Percentiles rank a stretch among this genome's conserved stretches.
Evolutionary conservation across 805 yeast species (phyloP).

Genomic region (Kregervanrija pseudodelftensis): DNA sequence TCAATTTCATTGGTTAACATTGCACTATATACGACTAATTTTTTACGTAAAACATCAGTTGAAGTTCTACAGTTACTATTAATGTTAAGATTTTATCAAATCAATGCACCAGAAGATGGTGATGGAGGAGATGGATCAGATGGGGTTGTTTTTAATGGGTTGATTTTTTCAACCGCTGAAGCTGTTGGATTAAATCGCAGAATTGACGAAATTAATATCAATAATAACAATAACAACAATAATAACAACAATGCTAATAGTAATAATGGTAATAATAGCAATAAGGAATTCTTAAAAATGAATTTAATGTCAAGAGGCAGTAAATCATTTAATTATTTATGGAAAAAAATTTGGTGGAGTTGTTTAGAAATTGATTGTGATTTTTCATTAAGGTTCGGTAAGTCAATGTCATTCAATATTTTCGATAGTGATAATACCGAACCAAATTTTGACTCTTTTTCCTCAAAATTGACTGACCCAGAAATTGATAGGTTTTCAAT

Average conservation of each 20-base stretch:
- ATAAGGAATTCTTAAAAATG: not conserved
- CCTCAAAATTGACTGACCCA: slow-evolving; percentile 10
- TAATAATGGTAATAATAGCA: too few species aligned
- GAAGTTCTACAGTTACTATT: slow-evolving; percentile 37
- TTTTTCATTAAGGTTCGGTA: slow-evolving; percentile 16
- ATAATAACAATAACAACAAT: too few species aligned
- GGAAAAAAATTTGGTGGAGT: slow-evolving; percentile 26
- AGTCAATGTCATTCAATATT: slow-evolving; percentile 11
- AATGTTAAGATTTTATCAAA: slow-evolving; percentile 33
- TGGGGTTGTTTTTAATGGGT: slow-evolving; percentile 30
- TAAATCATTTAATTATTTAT: slow-evolving; percentile 17
- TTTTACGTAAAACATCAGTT: slow-evolving; percentile 32
- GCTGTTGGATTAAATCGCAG: slow-evolving; percentile 41
- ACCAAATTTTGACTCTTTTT: slow-evolving; percentile 9
- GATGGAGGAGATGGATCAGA: slow-evolving; percentile 40
- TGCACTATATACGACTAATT: slow-evolving; percentile 33
- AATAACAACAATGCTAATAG: too few species aligned
- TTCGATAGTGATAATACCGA: slow-evolving; percentile 13
- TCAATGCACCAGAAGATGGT: slow-evolving; percentile 41
- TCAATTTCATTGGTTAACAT: slow-evolving; percentile 31
- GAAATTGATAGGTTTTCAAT: slow-evolving; percentile 16
- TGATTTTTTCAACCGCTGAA: slow-evolving; percentile 33
- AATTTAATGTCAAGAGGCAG: slow-evolving; percentile 4
- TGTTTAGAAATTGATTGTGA: slow-evolving; percentile 18
- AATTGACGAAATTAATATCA: not conserved